Percentiles rank a stretch among this genome's conserved stretches.
These are phyloP conservation scores for Arabis hirsuta DNA, from an alignment of 345 rosid species.

Conservation along the genomic window DNA sequence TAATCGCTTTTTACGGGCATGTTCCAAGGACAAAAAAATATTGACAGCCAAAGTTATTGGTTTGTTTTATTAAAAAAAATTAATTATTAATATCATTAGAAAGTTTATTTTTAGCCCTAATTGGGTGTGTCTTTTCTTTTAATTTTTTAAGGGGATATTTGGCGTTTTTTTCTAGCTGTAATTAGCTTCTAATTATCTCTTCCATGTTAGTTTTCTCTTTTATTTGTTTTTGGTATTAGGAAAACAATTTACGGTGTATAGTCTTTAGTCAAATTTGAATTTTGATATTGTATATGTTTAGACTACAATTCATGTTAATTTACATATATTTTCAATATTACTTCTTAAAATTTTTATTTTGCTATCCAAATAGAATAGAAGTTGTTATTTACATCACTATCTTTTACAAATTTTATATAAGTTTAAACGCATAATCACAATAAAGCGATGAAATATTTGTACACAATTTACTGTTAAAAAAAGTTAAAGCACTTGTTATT, in stretches of 20 bases:
- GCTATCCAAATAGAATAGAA: slow-evolving; percentile 4
- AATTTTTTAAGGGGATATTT: neutral
- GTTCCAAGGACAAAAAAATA: slow-evolving; percentile 57
- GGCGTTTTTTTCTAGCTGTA: slow-evolving; percentile 2
- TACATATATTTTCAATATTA: neutral
- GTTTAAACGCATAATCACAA: neutral
- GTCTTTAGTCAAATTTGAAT: slow-evolving; percentile 3
- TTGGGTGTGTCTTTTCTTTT: slow-evolving; percentile 22
- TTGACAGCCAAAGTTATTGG: slow-evolving; percentile 54
- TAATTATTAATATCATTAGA: slow-evolving; percentile 45
- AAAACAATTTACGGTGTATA: neutral
- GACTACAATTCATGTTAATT: neutral
- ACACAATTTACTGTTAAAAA: neutral
- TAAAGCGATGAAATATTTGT: neutral
- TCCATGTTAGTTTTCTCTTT: neutral
- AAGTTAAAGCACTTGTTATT: slow-evolving; percentile 18
- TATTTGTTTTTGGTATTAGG: neutral
- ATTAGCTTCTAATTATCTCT: slow-evolving; percentile 18
- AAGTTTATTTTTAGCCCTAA: slow-evolving; percentile 77
- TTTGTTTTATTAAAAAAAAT: slow-evolving; percentile 49
- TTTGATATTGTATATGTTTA: neutral
- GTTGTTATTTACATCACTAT: neutral
- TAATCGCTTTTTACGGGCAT: slow-evolving; percentile 61
- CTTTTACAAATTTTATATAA: neutral
- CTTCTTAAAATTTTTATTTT: neutral